Evolutionary conservation across 768 basidiomycete species (phyloP).

Genomic region (Serendipita sp.): DNA sequence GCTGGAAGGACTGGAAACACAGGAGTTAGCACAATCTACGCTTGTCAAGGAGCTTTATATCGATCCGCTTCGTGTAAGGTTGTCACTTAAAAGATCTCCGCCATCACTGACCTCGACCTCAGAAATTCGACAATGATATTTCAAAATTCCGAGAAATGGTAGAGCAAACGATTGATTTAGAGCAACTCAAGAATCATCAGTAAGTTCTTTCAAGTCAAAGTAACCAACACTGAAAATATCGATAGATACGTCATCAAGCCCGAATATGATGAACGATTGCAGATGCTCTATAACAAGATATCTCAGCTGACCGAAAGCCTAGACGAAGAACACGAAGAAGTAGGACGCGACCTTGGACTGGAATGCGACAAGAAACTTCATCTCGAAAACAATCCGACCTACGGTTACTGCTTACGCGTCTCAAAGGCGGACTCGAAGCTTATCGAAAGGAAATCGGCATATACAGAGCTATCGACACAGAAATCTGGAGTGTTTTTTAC

Average conservation of each 20-base stretch:
- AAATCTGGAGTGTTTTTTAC: slow-evolving; percentile 86
- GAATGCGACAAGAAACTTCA: slow-evolving; percentile 93
- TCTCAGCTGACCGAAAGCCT: slow-evolving; percentile 49
- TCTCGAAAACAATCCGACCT: slow-evolving; percentile 74
- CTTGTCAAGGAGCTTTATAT: slow-evolving; percentile 60
- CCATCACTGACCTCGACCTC: not conserved
- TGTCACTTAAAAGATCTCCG: not conserved
- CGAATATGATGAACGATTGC: slow-evolving; percentile 67
- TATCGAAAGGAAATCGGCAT: slow-evolving; percentile 46
- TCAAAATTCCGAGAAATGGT: slow-evolving; percentile 85
- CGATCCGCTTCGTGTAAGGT: slow-evolving; percentile 37
- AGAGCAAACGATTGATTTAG: slow-evolving; percentile 85
- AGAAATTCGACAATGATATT: slow-evolving; percentile 51
- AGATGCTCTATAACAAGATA: slow-evolving; percentile 52
- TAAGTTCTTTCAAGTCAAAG: not conserved
- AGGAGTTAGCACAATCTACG: slow-evolving; percentile 26
- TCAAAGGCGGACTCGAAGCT: slow-evolving; percentile 87
- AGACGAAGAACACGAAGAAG: slow-evolving; percentile 61
- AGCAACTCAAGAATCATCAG: slow-evolving; percentile 34
- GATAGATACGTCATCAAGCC: slow-evolving; percentile 76
- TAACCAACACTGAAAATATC: not conserved
- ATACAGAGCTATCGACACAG: slow-evolving; percentile 68
- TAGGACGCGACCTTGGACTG: slow-evolving; percentile 53
- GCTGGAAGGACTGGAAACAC: slow-evolving; percentile 35
- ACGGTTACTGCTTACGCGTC: slow-evolving; percentile 85